These are phyloP conservation scores for Lasiodiplodia citricola DNA, from an alignment of 2,329 filamentous ascomycete species.

Conservation along the genomic window DNA sequence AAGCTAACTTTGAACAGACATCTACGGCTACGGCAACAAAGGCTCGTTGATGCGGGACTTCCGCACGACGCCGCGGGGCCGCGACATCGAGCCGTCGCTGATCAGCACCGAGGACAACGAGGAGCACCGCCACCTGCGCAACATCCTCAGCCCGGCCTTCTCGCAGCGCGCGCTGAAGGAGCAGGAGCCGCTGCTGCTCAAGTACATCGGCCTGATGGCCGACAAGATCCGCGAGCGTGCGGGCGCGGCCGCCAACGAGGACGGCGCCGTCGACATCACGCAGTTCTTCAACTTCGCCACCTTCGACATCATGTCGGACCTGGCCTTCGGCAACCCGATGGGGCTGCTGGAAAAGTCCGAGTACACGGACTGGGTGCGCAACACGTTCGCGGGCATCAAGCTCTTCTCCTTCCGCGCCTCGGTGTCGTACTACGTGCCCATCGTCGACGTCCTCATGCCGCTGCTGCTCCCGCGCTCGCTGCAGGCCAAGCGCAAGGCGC, in stretches of 20 bases:
- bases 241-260: constrained; percentile 27
- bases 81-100: constrained; percentile 38
- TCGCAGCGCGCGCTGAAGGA: constrained; percentile 45
- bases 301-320: constrained; percentile 42
- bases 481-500: constrained; percentile 2
- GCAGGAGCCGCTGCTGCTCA: constrained; percentile 47
- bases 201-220: constrained; percentile 49
- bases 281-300: constrained; percentile 40
- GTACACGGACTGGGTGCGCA: constrained; percentile 36
- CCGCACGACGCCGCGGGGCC: constrained; percentile 24
- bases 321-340: constrained; percentile 39
- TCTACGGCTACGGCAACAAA: constrained; percentile 43
- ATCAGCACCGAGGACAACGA: constrained; percentile 43
- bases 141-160: constrained; percentile 48
- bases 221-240: constrained; percentile 35
- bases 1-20: constrained; percentile 34
- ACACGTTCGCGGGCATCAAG: constrained; percentile 37
- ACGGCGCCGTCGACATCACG: constrained; percentile 29
- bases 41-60: constrained; percentile 32
- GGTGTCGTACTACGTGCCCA: background rate
- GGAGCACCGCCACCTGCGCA: constrained; percentile 48
- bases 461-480: constrained; percentile 5
- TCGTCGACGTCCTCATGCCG: constrained; percentile 1
- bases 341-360: constrained; percentile 36
- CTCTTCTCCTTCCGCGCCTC: background rate